phyloP scores from a whole-genome alignment of 129 eudicot species.

The Gnaphalium uliginosum region DNA sequence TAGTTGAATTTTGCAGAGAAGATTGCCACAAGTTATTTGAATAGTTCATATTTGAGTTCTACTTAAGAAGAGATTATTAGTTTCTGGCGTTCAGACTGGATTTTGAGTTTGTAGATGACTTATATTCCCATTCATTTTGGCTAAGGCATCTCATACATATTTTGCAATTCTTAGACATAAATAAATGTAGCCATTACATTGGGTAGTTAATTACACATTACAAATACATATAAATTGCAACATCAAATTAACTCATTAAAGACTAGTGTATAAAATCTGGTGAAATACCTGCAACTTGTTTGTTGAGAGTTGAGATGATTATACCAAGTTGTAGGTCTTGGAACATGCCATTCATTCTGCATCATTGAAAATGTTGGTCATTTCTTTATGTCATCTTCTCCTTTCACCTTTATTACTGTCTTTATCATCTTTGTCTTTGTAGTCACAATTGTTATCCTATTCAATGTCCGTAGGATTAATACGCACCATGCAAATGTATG shows the following conservation, averaged over 20 bases:
- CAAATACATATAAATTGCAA: background rate
- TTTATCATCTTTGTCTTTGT: constrained; percentile 5
- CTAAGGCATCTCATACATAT: background rate
- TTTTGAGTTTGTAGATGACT: constrained; percentile 19
- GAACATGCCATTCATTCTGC: background rate
- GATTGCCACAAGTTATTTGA: constrained; percentile 4
- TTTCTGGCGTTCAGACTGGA: constrained; percentile 19
- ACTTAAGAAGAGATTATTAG: constrained; percentile 19
- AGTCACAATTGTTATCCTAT: background rate
- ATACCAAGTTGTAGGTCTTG: constrained; percentile 1
- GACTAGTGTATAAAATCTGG: background rate
- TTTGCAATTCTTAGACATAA: constrained; percentile 1
- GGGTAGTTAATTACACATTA: background rate
- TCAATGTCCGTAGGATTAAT: background rate
- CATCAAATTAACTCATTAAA: background rate
- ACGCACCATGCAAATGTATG: background rate
- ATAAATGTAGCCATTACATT: constrained; percentile 8
- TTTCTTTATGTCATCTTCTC: constrained; percentile 14
- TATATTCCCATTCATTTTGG: constrained; percentile 14
- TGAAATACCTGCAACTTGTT: background rate
- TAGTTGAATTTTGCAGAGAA: constrained; percentile 18
- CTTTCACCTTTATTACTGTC: background rate
- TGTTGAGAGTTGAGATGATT: background rate
- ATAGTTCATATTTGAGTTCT: constrained; percentile 19
- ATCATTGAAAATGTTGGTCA: constrained; percentile 3